Evolutionary conservation across 495 filamentous ascomycete species (phyloP), one percentile per base, ranked within the genome.

Genomic region (Rostrohypoxylon terebratum): DNA sequence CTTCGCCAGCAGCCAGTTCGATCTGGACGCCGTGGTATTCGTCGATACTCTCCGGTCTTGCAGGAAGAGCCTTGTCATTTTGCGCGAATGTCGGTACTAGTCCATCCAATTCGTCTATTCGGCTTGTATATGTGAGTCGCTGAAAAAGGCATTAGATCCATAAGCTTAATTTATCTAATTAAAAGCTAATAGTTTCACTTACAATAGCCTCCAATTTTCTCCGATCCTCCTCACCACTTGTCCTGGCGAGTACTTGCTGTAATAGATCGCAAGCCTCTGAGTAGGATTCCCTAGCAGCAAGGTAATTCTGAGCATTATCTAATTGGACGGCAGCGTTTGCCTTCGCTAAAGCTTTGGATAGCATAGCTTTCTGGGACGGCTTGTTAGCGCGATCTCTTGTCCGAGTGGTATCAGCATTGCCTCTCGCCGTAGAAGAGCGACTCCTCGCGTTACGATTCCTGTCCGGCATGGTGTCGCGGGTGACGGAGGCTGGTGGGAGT

Each of bases 311-410:
- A 1, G 93, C 94, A 83, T 97, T 97, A 80, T 99, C 96, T 14
- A 98, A 86, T 54, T 96, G 86, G 6, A 99, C 96, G 7, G 96
- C 96, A 31, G 93, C 94, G 73, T 98, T 97, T 51, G 96, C 96
- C 78, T 97, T 97, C 76, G 95, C 90, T 42, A 99, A 83, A 5
- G 96, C 96, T 76, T 92, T 94, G 3, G 94, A 96, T 14, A 99
- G 85, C 94, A 98, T 98, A n/a, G 89, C 90, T 81, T 97, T 97
- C 78, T 97, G 93, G 0, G 92, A 93, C 14, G 78, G 79, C 64
- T 84, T 85, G 31, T 57, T 73, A 10, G 71, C 60, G 79, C 85
- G 63, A 74, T 78, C 75, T 63, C 70, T 77, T 6, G 68, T 66
- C 25, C 71, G 72, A 8, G 72, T 80, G 6, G 79, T 74, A 48